Base-by-base conservation (phyloP, 176 grass and related monocot species). In the Eragrostis nindensis region DNA sequence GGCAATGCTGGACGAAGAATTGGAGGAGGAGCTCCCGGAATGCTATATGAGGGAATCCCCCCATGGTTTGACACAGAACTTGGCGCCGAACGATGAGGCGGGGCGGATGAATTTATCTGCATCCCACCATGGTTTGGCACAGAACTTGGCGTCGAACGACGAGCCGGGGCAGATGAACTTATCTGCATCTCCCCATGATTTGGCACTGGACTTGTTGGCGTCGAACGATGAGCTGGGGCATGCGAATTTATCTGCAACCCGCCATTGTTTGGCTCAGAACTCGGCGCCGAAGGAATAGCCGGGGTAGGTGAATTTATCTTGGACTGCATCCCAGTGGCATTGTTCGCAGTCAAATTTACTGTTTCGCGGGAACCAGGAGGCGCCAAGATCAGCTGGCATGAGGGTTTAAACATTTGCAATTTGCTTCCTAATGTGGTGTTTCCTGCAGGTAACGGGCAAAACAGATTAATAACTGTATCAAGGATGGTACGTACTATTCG, bases 391-490 rank as follows among this genome's bases (percentile, higher is more conserved):
- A 40, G 45, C 62, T 5, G 21, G 12, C 29, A 52, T 8, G 45
- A n/a, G 18, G 53, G 53, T 55, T 55, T 45, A 40, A 40, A 21
- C 46, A 39, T 22, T 46, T 52, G 1, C 38, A 79, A 67, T 21
- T 36, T 53, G 63, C 29, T 25, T 54, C 52, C 46, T 32, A 17
- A 18, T 67, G 14, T 18, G 12, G 21, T 40, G 0, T 67, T 79
- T n/a, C 53, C 53, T 79, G 60, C 47, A 41, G 62, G 46, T 50
- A 68, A 67, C 46, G 67, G 60, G 21, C 38, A 47, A 40, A 79
- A 79, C 47, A 41, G 40, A 40, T 21, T 32, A 78, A 10, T 47
- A 14, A 11, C 66, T 4, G 38, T 38, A 19, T 49, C 21, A 43
- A 39, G 25, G 52, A 75, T 75, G 53, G 11, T 59, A 75, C 57